A percentile compares a stretch with the other conserved stretches of the same genome.
These are phyloP conservation scores for Globisporangium heterothallicum DNA, from an alignment of 352 stramenopile genomes.

Conservation along the genomic window DNA sequence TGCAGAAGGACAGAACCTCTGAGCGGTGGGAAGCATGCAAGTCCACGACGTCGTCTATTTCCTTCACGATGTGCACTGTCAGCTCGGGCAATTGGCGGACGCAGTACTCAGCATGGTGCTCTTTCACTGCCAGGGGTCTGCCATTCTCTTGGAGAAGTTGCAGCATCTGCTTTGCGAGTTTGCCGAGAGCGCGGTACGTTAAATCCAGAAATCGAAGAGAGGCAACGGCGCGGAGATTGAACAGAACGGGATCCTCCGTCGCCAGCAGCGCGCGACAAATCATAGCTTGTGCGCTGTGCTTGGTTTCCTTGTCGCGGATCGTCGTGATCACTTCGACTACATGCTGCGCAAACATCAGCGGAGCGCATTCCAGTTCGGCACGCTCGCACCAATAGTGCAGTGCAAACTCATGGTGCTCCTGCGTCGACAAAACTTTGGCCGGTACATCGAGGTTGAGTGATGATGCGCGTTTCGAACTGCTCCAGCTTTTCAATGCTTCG, in stretches of 20 bases:
- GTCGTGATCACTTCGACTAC: slow-evolving; percentile 62
- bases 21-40: slow-evolving; percentile 39
- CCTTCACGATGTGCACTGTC: slow-evolving; percentile 67
- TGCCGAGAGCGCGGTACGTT: slow-evolving; percentile 55
- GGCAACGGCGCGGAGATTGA: slow-evolving; percentile 14
- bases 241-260: slow-evolving; percentile 12
- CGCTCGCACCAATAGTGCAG: slow-evolving; percentile 47
- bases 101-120: slow-evolving; percentile 50
- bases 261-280: slow-evolving; percentile 41
- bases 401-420: slow-evolving; percentile 1
- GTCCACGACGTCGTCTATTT: slow-evolving; percentile 55
- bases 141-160: slow-evolving; percentile 24
- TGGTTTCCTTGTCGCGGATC: slow-evolving; percentile 63
- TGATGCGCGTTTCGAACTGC: not conserved
- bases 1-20: slow-evolving; percentile 47
- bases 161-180: slow-evolving; percentile 72
- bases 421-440: not conserved
- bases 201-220: slow-evolving; percentile 52
- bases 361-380: slow-evolving; percentile 32
- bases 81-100: slow-evolving; percentile 36
- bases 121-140: slow-evolving; percentile 24
- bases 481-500: slow-evolving; percentile 23
- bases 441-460: not conserved
- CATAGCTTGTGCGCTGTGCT: slow-evolving; percentile 36
- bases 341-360: slow-evolving; percentile 72